These are phyloP conservation scores for Sclerotiophoma versabilis DNA, from an alignment of 2,329 filamentous ascomycete species.

Conservation along the genomic window DNA sequence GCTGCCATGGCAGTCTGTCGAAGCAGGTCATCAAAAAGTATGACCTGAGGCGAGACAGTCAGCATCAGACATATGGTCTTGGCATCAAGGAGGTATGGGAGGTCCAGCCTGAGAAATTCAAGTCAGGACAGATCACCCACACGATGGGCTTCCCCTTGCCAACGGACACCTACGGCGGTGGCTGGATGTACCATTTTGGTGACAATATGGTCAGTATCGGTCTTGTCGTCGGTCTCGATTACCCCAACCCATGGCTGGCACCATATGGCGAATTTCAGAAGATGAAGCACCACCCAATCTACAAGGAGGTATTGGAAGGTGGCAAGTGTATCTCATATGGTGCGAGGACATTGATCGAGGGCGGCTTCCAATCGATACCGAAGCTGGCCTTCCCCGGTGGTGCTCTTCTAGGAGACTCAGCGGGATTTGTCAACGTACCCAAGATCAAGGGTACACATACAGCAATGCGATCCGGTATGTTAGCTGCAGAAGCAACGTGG, in stretches of 20 bases:
- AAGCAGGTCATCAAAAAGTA: slow-evolving; percentile 97
- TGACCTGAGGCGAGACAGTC: slow-evolving; percentile 84
- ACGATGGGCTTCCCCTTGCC: slow-evolving; percentile 92
- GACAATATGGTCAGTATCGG: slow-evolving; percentile 95
- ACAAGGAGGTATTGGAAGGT: slow-evolving; percentile 84
- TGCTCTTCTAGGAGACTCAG: slow-evolving; percentile 93
- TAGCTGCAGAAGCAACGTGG: slow-evolving; percentile 91
- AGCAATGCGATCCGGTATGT: slow-evolving; percentile 96
- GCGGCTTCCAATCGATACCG: slow-evolving; percentile 96
- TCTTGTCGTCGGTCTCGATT: slow-evolving; percentile 91
- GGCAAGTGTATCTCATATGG: slow-evolving; percentile 98
- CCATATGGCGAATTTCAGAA: slow-evolving; percentile 98
- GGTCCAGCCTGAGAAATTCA: slow-evolving; percentile 89
- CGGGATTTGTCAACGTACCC: slow-evolving; percentile 95
- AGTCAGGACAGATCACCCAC: slow-evolving; percentile 83
- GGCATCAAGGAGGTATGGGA: slow-evolving; percentile 99
- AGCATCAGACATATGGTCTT: slow-evolving; percentile 93
- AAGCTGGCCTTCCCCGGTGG: slow-evolving; percentile 97
- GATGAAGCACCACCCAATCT: slow-evolving; percentile 96
- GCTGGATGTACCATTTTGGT: slow-evolving; percentile 99
- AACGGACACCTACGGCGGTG: slow-evolving; percentile 89
- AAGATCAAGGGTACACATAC: slow-evolving; percentile 99
- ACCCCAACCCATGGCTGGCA: slow-evolving; percentile 94
- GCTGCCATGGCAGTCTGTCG: slow-evolving; percentile 92
- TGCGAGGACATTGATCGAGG: slow-evolving; percentile 88